phyloP scores from a whole-genome alignment of 306 rosid species.

The Pueraria montana region DNA sequence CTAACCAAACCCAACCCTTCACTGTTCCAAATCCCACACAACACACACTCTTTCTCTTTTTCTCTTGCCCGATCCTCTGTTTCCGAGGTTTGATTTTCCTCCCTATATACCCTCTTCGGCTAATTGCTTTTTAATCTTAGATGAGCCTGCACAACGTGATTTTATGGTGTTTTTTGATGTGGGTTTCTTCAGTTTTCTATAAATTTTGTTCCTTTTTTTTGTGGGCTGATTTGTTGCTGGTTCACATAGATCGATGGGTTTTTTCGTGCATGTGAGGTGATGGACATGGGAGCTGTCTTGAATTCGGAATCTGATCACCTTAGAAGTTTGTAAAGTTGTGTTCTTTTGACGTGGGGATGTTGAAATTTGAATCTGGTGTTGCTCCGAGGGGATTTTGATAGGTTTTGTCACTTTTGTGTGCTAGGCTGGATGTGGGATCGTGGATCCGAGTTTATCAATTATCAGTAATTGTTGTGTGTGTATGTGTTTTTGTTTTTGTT shows the following conservation, averaged over 20 bases:
- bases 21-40: background rate
- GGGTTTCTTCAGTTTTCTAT: constrained; percentile 24
- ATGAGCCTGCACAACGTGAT: background rate
- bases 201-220: background rate
- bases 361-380: constrained; percentile 40
- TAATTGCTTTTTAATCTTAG: constrained; percentile 10
- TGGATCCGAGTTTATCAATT: constrained; percentile 43
- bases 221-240: background rate
- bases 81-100: constrained; percentile 43
- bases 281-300: background rate
- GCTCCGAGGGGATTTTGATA: background rate
- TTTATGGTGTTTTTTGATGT: constrained; percentile 18
- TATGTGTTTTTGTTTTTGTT: background rate
- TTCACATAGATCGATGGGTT: constrained; percentile 21
- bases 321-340: background rate
- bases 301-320: background rate
- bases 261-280: background rate
- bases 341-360: background rate
- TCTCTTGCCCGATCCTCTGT: background rate
- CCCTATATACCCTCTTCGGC: constrained; percentile 19
- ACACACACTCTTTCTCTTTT: background rate
- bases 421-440: constrained; percentile 40
- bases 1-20: background rate
- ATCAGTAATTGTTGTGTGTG: constrained; percentile 10
- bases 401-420: constrained; percentile 27